Evolutionary conservation across 176 grass and related monocot genomes (phyloP).

Genomic region (Oryza longistaminata): DNA sequence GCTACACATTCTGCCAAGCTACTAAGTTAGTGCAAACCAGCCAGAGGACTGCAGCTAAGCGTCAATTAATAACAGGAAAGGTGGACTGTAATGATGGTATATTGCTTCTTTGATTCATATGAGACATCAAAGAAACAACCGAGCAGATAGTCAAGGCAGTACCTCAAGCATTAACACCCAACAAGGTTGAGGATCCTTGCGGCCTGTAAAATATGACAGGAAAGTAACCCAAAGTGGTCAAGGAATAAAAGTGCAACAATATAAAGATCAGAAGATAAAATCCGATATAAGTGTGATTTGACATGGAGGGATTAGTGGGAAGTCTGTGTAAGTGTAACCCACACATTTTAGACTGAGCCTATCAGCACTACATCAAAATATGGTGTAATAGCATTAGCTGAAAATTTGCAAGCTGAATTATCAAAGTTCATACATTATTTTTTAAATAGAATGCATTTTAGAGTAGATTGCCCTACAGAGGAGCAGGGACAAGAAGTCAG

Average conservation of each 20-base stretch:
- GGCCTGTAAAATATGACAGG: slow-evolving; percentile 45
- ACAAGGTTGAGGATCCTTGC: slow-evolving; percentile 62
- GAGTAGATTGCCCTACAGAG: neutral
- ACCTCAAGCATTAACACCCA: slow-evolving; percentile 99
- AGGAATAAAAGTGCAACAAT: slow-evolving; percentile 28
- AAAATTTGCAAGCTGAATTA: slow-evolving; percentile 10
- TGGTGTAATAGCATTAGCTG: neutral
- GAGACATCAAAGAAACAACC: neutral
- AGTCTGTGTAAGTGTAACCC: neutral
- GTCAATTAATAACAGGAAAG: slow-evolving; percentile 11
- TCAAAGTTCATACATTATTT: slow-evolving; percentile 2
- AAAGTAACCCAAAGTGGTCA: slow-evolving; percentile 24
- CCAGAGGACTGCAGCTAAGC: neutral
- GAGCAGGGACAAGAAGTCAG: slow-evolving; percentile 10
- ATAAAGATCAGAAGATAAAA: neutral
- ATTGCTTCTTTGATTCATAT: slow-evolving; percentile 1
- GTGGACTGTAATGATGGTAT: neutral
- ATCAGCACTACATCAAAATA: neutral
- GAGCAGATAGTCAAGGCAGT: slow-evolving; percentile 8
- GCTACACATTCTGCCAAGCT: neutral
- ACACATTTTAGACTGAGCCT: neutral
- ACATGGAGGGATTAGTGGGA: neutral
- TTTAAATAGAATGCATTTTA: neutral
- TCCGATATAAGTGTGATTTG: neutral
- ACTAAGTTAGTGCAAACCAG: neutral